Evolutionary conservation across 371 early-diverging fungal genomes (phyloP).

Genomic region (Mucor irregularis): DNA sequence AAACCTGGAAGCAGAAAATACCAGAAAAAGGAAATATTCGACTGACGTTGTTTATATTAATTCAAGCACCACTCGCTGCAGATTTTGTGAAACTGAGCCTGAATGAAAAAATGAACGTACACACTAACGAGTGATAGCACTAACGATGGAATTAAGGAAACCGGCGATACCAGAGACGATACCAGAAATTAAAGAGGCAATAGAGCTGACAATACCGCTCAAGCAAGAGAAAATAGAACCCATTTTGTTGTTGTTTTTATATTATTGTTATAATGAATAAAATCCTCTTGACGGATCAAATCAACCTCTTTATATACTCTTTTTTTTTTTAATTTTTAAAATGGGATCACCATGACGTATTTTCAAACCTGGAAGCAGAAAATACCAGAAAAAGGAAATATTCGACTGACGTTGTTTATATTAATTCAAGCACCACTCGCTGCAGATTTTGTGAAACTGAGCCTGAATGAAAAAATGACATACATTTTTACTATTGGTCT

Average conservation of each 20-base stretch:
- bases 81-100: too few relatives aligned
- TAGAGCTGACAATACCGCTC: conserved; percentile 27
- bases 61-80: too few relatives aligned
- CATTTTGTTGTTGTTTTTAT: conserved; percentile 19
- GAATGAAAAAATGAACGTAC: neutral
- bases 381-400: neutral
- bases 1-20: too few relatives aligned
- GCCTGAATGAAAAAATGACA: neutral
- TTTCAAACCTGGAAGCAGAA: too few relatives aligned
- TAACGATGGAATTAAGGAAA: conserved; percentile 28
- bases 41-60: too few relatives aligned
- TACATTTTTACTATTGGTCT: neutral
- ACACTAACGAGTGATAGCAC: conserved; percentile 28
- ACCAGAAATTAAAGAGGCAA: conserved; percentile 33
- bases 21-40: neutral
- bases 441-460: too few relatives aligned
- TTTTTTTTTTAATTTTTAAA: neutral
- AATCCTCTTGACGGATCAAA: too few relatives aligned
- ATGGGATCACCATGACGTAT: conserved; percentile 14
- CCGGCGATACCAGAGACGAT: conserved; percentile 34
- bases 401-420: too few relatives aligned
- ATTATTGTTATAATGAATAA: conserved; percentile 1
- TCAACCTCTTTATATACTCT: too few relatives aligned
- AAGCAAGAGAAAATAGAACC: conserved; percentile 38
- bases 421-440: too few relatives aligned